phyloP scores from a whole-genome alignment of 352 stramenopile species.

The Globisporangium spinosum region DNA sequence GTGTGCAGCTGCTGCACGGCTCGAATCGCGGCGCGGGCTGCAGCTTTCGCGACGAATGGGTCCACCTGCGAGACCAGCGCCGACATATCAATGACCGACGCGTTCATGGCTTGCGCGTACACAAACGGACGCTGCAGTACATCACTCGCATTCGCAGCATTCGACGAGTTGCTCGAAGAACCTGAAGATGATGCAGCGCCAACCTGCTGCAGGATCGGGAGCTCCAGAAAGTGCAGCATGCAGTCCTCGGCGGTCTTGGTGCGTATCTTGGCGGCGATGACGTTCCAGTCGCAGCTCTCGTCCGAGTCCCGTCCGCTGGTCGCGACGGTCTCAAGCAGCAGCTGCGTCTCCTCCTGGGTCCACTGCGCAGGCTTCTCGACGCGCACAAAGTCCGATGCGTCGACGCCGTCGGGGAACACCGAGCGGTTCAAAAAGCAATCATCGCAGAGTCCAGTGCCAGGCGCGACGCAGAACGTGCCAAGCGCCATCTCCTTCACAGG shows the following conservation, averaged over 20 bases:
- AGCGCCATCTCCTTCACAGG: slow-evolving; percentile 41
- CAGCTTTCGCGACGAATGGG: slow-evolving; percentile 66
- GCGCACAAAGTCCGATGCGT: slow-evolving; percentile 58
- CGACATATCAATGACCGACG: slow-evolving; percentile 48
- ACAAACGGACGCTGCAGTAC: slow-evolving; percentile 36
- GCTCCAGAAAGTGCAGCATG: slow-evolving; percentile 72
- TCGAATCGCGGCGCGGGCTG: slow-evolving; percentile 55
- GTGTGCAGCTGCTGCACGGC: slow-evolving; percentile 64
- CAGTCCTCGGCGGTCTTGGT: slow-evolving; percentile 75
- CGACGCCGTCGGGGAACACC: slow-evolving; percentile 53
- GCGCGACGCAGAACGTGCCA: slow-evolving; percentile 38
- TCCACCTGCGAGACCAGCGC: slow-evolving; percentile 58
- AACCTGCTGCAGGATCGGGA: slow-evolving; percentile 49
- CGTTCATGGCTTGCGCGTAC: slow-evolving; percentile 46
- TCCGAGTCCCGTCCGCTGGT: slow-evolving; percentile 25
- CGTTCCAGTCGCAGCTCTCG: slow-evolving; percentile 72
- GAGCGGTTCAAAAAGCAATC: slow-evolving; percentile 55
- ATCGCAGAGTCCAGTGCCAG: slow-evolving; percentile 62
- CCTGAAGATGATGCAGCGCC: neutral
- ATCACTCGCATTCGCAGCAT: slow-evolving; percentile 5
- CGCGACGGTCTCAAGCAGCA: slow-evolving; percentile 49
- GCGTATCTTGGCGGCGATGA: slow-evolving; percentile 59
- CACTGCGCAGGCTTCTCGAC: slow-evolving; percentile 31
- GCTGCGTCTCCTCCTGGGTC: slow-evolving; percentile 39
- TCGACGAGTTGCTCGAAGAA: neutral